These are phyloP conservation scores for Hypoxylon sp. DNA, from an alignment of 2,329 filamentous ascomycete species.

Conservation along the genomic window DNA sequence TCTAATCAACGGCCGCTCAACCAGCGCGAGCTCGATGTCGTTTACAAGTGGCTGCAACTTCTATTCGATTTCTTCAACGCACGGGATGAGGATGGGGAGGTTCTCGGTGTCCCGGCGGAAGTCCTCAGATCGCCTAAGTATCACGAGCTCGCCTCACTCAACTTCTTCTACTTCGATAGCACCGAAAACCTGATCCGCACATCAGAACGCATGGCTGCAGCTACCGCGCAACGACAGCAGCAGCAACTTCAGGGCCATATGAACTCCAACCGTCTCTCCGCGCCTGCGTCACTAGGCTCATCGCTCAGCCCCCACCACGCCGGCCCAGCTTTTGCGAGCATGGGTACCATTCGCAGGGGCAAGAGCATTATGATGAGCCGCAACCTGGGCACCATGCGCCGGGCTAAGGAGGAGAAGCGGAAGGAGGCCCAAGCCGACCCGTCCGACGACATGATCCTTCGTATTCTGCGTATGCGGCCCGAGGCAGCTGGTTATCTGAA, in stretches of 20 bases:
- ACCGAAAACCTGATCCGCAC: conserved; percentile 93
- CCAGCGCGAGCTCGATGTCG: conserved; percentile 91
- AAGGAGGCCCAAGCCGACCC: conserved; percentile 97
- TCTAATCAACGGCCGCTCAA: conserved; percentile 86
- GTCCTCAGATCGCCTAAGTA: conserved; percentile 98
- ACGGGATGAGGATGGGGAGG: conserved; percentile 85
- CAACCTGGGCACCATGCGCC: conserved; percentile 95
- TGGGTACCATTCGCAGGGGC: conserved; percentile 75
- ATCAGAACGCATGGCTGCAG: conserved; percentile 95
- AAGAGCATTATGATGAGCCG: conserved; percentile 93
- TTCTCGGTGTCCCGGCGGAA: conserved; percentile 89
- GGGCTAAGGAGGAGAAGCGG: conserved; percentile 95
- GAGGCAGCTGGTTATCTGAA: conserved; percentile 90
- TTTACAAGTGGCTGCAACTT: conserved; percentile 93
- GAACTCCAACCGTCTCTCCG: conserved; percentile 76
- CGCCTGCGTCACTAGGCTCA: conserved; percentile 67
- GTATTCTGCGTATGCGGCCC: conserved; percentile 94
- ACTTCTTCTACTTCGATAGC: conserved; percentile 98
- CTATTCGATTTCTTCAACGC: conserved; percentile 97
- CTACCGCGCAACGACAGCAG: conserved; percentile 82
- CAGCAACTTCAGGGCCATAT: conserved; percentile 71
- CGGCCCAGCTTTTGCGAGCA: conserved; percentile 71
- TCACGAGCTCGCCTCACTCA: conserved; percentile 94
- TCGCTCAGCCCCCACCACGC: conserved; percentile 66
- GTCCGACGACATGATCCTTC: conserved; percentile 96